These are phyloP conservation scores for Bauhinia variegata DNA, from an alignment of 306 rosid species.

Conservation along the genomic window DNA sequence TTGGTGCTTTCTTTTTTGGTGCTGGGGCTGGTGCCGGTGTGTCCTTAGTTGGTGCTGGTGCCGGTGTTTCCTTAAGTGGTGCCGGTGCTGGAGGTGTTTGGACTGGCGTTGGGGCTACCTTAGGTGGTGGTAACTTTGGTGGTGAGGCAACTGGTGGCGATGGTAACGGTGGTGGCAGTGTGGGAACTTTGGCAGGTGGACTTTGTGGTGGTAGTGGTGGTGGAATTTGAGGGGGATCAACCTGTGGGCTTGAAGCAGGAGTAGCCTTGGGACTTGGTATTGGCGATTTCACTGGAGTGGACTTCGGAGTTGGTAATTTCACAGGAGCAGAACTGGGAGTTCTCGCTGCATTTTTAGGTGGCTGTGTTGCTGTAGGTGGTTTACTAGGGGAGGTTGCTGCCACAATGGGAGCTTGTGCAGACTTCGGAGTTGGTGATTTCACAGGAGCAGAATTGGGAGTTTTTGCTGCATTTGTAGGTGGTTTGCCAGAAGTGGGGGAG, in stretches of 20 bases:
- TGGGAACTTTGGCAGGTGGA: slow-evolving; percentile 58
- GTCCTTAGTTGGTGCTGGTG: slow-evolving; percentile 58
- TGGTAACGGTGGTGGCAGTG: slow-evolving; percentile 51
- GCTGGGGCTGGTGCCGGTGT: slow-evolving; percentile 53
- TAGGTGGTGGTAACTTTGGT: slow-evolving; percentile 57
- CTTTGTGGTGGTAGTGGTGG: slow-evolving; percentile 64
- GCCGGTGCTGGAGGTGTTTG: slow-evolving; percentile 65
- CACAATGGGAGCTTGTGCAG: no score
- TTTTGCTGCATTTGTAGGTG: slow-evolving; percentile 37
- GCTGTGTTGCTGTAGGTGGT: slow-evolving; percentile 46
- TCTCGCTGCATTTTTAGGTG: slow-evolving; percentile 46
- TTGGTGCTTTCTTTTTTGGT: slow-evolving; percentile 56
- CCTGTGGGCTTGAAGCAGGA: slow-evolving; percentile 56
- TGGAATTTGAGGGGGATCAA: slow-evolving; percentile 57
- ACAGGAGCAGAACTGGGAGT: slow-evolving; percentile 54
- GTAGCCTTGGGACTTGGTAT: slow-evolving; percentile 62
- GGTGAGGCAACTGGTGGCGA: slow-evolving; percentile 50
- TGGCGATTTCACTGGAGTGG: slow-evolving; percentile 47
- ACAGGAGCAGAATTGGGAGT: slow-evolving; percentile 53
- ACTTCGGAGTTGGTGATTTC: slow-evolving; percentile 39
- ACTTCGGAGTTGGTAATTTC: slow-evolving; percentile 39
- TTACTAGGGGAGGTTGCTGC: no score
- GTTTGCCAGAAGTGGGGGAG: slow-evolving; percentile 39
- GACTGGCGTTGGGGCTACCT: slow-evolving; percentile 65
- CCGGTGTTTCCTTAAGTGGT: slow-evolving; percentile 56